These are phyloP conservation scores for Schizosaccharomyces lindneri DNA, from an alignment of 805 yeast species.

Conservation along the genomic window DNA sequence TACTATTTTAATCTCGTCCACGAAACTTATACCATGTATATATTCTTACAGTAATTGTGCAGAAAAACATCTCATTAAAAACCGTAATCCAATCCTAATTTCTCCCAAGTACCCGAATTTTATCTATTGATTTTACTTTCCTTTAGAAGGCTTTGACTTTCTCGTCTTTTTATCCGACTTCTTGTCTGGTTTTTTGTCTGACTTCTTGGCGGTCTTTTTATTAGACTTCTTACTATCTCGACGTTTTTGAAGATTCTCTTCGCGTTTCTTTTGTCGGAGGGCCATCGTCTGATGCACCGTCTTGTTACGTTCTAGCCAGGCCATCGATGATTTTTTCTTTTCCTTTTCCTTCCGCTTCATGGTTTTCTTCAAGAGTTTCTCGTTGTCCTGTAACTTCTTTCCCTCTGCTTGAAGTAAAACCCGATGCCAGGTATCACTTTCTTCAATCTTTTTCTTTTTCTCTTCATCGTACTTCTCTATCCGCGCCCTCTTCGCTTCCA, in stretches of 20 bases:
- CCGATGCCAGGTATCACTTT: conserved; percentile 63
- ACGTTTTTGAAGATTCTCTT: conserved; percentile 76
- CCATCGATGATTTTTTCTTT: conserved; percentile 66
- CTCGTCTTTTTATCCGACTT: background rate
- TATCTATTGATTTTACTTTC: background rate
- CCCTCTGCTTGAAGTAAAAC: conserved; percentile 79
- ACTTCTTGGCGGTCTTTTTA: conserved; percentile 30
- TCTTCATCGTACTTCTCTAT: conserved; percentile 36
- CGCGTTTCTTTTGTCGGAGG: conserved; percentile 65
- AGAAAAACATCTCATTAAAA: too few relatives aligned
- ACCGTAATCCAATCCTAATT: too few relatives aligned
- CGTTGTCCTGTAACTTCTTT: conserved; percentile 66
- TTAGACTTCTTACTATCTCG: conserved; percentile 57
- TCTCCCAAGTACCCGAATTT: too few relatives aligned
- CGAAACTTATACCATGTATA: too few relatives aligned
- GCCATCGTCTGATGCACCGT: conserved; percentile 49
- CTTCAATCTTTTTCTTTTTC: conserved; percentile 21
- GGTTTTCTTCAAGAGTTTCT: conserved; percentile 62
- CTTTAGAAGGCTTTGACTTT: background rate
- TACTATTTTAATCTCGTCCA: too few relatives aligned
- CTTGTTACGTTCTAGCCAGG: conserved; percentile 79
- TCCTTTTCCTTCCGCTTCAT: conserved; percentile 57
- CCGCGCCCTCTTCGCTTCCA: conserved; percentile 51
- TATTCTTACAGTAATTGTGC: too few relatives aligned
- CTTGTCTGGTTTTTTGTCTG: background rate